These are phyloP conservation scores for Salix udensis DNA, from an alignment of 345 rosid genomes.

Conservation along the genomic window DNA sequence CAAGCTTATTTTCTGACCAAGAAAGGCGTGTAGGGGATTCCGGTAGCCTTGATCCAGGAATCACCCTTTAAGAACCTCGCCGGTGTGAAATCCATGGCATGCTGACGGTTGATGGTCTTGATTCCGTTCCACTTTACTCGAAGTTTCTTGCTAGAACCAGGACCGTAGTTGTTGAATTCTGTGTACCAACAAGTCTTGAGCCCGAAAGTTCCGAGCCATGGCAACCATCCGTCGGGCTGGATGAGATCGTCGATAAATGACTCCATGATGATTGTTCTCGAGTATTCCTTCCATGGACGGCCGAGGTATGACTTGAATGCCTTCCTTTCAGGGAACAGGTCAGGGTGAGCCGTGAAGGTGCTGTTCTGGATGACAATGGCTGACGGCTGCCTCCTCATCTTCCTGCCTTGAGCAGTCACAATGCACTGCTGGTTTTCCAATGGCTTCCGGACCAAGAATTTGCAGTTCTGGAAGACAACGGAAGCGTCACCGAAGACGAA, in stretches of 20 bases:
- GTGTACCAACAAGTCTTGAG: conserved; percentile 52
- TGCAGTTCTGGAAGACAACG: conserved; percentile 65
- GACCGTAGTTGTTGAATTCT: conserved; percentile 60
- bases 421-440: conserved; percentile 44
- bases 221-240: conserved; percentile 58
- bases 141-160: conserved; percentile 39
- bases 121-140: conserved; percentile 67
- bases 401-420: conserved; percentile 63
- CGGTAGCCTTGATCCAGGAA: conserved; percentile 44
- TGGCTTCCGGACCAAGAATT: conserved; percentile 51
- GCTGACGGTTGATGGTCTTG: conserved; percentile 33
- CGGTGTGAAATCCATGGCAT: conserved; percentile 38
- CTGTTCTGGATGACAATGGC: conserved; percentile 72
- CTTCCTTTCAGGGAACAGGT: conserved; percentile 28
- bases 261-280: conserved; percentile 63
- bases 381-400: conserved; percentile 34
- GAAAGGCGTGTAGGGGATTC: conserved; percentile 43
- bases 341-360: conserved; percentile 46
- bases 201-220: conserved; percentile 50
- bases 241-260: conserved; percentile 55
- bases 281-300: conserved; percentile 59
- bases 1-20: conserved; percentile 4
- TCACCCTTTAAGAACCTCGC: conserved; percentile 39
- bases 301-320: conserved; percentile 52
- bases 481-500: conserved; percentile 70